Evolutionary conservation across 2,329 filamentous ascomycete genomes (phyloP).

Genomic region (Sclerotinia borealis): DNA sequence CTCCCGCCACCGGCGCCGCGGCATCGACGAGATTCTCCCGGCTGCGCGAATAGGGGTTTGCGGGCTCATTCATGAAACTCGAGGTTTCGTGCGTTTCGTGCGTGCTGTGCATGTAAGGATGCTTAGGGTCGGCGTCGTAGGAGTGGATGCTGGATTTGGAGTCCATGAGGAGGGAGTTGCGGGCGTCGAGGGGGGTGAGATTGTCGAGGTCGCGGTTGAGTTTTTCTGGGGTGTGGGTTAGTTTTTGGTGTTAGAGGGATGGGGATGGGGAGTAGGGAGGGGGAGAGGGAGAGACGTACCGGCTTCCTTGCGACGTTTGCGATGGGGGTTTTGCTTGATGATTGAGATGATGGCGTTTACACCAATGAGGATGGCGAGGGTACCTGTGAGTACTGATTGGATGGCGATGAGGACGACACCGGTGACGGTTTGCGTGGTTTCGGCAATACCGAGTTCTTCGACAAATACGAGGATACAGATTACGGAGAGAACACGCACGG

Average conservation of each 20-base stretch:
- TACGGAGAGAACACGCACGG: slow-evolving; percentile 83
- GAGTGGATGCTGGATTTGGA: slow-evolving; percentile 5
- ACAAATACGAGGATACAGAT: slow-evolving; percentile 89
- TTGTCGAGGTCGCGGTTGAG: slow-evolving; percentile 69
- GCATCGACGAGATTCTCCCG: slow-evolving; percentile 7
- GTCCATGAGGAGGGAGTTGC: slow-evolving; percentile 66
- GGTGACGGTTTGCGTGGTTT: slow-evolving; percentile 90
- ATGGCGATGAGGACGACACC: slow-evolving; percentile 91
- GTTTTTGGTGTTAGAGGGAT: neutral
- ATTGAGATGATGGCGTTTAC: slow-evolving; percentile 83
- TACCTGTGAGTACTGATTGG: slow-evolving; percentile 75
- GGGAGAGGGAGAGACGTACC: slow-evolving; percentile 53
- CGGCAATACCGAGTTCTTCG: slow-evolving; percentile 79
- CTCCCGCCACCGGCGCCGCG: slow-evolving; percentile 1
- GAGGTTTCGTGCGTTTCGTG: slow-evolving; percentile 13
- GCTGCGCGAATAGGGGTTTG: slow-evolving; percentile 24
- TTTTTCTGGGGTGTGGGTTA: slow-evolving; percentile 54
- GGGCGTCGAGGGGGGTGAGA: slow-evolving; percentile 79
- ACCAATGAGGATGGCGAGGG: slow-evolving; percentile 79
- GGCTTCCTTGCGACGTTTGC: slow-evolving; percentile 79
- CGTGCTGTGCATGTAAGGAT: slow-evolving; percentile 15
- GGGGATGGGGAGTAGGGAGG: neutral
- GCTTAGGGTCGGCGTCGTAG: slow-evolving; percentile 18
- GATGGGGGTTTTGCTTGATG: slow-evolving; percentile 84
- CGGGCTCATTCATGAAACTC: slow-evolving; percentile 27